Percentiles rank a stretch among this genome's conserved stretches.
These are phyloP conservation scores for Annulohypoxylon maeteangense DNA, from an alignment of 495 filamentous ascomycete genomes.

Conservation along the genomic window DNA sequence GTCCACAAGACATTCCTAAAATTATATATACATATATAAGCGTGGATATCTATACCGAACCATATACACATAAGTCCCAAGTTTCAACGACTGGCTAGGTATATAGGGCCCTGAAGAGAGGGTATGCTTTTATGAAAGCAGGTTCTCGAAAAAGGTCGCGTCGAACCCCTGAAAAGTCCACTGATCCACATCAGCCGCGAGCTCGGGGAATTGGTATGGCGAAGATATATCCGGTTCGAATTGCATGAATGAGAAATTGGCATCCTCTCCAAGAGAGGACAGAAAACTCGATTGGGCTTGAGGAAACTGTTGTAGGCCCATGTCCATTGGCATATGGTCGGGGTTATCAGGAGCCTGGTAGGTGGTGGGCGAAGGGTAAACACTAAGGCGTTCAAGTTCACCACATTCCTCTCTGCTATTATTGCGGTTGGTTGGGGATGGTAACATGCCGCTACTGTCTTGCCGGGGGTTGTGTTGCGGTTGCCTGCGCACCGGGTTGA, in stretches of 20 bases:
- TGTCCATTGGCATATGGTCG: constrained; percentile 1
- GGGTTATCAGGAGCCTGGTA: background rate
- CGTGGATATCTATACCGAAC: constrained; percentile 2
- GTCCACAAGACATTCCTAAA: constrained; percentile 16
- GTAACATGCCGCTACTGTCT: background rate
- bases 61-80: background rate
- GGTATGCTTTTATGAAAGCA: constrained; percentile 34
- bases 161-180: constrained; percentile 58
- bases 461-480: constrained; percentile 10
- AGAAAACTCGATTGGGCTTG: constrained; percentile 11
- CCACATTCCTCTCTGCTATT: background rate
- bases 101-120: background rate
- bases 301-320: constrained; percentile 10
- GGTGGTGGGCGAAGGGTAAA: background rate
- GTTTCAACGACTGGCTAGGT: background rate
- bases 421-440: background rate
- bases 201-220: constrained; percentile 37
- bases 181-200: constrained; percentile 51
- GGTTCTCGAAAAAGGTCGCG: constrained; percentile 50
- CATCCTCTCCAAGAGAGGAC: constrained; percentile 24
- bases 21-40: constrained; percentile 41
- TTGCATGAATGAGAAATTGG: constrained; percentile 49
- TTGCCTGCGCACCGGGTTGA: constrained; percentile 48
- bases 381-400: background rate
- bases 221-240: constrained; percentile 41